Base-by-base conservation (phyloP, 2,329 filamentous ascomycete genomes). In the Talaromyces sp. region DNA sequence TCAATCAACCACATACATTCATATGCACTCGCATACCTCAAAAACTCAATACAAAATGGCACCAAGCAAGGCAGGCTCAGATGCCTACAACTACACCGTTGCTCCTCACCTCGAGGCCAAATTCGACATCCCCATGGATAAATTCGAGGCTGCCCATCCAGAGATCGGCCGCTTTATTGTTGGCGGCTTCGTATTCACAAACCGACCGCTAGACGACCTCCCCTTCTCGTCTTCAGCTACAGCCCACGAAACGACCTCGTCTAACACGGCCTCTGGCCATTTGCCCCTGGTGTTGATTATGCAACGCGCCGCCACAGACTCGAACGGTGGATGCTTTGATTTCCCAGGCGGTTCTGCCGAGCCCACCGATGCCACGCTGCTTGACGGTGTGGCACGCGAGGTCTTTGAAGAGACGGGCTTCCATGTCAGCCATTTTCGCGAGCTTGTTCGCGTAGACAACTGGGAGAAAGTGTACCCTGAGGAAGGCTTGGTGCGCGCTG, bases 371-470 rank as follows among this genome's bases (percentile, higher is more conserved):
- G 67, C 72, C 14, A 82, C 78, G 0, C 72, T 85, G 36, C 68
- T 85, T 0, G 78, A 82, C 57, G 78, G 77, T 1, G 78, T 79
- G 2, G 82, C 74, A 9, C 76, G 82, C 7, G 82, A 85, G 65
- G 69, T 83, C 10, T 75, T 77, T 50, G 83, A 85, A 67, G 83
- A 85, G 66, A 79, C 79, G 0, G 82, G 82, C 0, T 69, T 85
- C 27, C 72, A 71, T 51, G 78, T 82, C 2, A 77, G 69, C 27
- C 69, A 69, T 10, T 71, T 84, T 40, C 68, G 78, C 2, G 74
- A 78, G 30, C 71, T 80, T 57, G 76, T 82, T 7, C 70, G 68
- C 5, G 66, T 72, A 5, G 69, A 72, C 54, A 63, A 68, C 16
- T 75, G 76, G 68, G 69, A 30, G 31, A 52, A 34, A 18, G 70